phyloP scores from a whole-genome alignment of 768 basidiomycete species.

The Boletus patriciae region DNA sequence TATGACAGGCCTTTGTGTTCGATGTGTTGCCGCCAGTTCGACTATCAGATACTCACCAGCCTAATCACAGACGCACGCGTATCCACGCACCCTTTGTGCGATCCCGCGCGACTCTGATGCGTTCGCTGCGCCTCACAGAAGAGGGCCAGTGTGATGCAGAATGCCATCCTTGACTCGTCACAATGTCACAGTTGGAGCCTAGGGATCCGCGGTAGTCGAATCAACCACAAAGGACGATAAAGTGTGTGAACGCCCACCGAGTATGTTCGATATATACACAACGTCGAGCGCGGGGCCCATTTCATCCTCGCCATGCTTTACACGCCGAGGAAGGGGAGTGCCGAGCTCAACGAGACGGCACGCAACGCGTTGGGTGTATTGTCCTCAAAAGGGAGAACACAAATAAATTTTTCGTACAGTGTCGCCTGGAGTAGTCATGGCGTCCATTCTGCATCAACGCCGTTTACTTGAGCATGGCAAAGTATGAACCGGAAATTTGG shows the following conservation, averaged over 20 bases:
- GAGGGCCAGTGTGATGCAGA: slow-evolving; percentile 1
- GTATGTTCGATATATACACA: background rate
- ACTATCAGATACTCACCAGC: slow-evolving; percentile 26
- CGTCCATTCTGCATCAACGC: slow-evolving; percentile 15
- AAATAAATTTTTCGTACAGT: background rate
- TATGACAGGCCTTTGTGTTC: slow-evolving; percentile 28
- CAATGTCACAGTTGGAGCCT: slow-evolving; percentile 22
- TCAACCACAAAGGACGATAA: background rate
- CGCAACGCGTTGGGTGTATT: background rate
- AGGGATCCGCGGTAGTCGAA: slow-evolving; percentile 28
- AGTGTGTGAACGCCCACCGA: background rate
- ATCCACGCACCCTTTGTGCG: background rate
- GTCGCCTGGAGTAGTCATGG: background rate
- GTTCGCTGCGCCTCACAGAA: background rate
- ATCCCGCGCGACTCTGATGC: background rate
- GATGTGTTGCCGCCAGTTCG: slow-evolving; percentile 20
- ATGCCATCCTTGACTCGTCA: slow-evolving; percentile 24
- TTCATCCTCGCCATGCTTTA: background rate
- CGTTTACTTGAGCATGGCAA: slow-evolving; percentile 13
- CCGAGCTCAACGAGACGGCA: background rate
- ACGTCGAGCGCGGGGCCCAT: background rate
- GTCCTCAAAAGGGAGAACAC: slow-evolving; percentile 1
- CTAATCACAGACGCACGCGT: slow-evolving; percentile 7
- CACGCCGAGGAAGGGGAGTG: background rate
- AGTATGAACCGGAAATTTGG: slow-evolving; percentile 18